Evolutionary conservation across 2,329 filamentous ascomycete species (phyloP).

Genomic region (Beauveria brongniartii): DNA sequence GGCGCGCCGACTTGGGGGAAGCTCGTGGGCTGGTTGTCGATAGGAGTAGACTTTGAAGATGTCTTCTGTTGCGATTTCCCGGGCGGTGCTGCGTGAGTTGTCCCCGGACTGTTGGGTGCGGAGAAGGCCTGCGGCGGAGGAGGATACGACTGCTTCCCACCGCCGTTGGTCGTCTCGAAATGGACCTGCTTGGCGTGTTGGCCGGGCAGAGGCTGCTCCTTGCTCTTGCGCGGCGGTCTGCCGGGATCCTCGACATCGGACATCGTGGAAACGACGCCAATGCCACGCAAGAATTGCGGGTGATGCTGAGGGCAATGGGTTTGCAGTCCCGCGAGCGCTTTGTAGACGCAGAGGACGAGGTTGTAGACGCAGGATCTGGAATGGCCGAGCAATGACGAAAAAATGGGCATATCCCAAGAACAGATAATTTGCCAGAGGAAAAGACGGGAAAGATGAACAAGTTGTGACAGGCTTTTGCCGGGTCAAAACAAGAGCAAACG

Average conservation of each 20-base stretch:
- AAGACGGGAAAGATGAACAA: background rate
- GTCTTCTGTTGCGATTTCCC: background rate
- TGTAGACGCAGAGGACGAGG: background rate
- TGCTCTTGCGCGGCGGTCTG: background rate
- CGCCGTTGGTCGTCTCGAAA: background rate
- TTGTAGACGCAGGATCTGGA: background rate
- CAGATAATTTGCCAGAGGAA: background rate
- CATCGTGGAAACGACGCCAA: background rate
- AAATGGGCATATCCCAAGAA: background rate
- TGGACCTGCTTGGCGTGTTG: constrained; percentile 3
- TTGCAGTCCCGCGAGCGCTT: background rate
- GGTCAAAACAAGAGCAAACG: background rate
- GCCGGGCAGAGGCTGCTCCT: background rate
- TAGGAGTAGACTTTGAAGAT: background rate
- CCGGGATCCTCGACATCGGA: constrained; percentile 1
- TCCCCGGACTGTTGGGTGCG: background rate
- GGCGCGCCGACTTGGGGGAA: constrained; percentile 10
- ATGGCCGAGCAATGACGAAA: background rate
- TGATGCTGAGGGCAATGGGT: background rate
- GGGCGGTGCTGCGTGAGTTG: background rate
- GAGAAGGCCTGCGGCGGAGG: background rate
- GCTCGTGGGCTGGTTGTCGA: constrained; percentile 10
- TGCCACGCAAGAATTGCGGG: background rate
- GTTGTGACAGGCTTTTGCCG: background rate
- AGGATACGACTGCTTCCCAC: background rate